Evolutionary conservation across 441 rosid genomes (phyloP).

Genomic region (Euphorbia celastroides): DNA sequence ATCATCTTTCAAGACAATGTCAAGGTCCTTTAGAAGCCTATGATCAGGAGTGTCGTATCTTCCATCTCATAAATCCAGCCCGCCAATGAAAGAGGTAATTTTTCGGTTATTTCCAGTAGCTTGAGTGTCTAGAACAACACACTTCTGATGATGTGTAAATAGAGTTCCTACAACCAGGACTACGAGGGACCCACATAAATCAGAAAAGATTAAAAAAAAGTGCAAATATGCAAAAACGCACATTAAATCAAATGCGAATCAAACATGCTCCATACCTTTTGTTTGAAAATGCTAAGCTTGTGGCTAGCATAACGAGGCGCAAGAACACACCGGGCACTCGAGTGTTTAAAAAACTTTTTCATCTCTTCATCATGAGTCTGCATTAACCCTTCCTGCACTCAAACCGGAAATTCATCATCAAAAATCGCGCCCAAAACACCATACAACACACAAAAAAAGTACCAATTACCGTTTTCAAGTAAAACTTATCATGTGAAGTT

Average conservation of each 20-base stretch:
- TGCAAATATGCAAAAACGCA: too few relatives aligned
- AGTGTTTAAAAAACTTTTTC: slow-evolving; percentile 70
- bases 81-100: slow-evolving; percentile 87
- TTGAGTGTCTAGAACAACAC: slow-evolving; percentile 85
- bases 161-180: slow-evolving; percentile 84
- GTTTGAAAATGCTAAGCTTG: slow-evolving; percentile 70
- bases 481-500: slow-evolving; percentile 69
- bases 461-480: slow-evolving; percentile 48
- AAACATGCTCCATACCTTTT: slow-evolving; percentile 39
- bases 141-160: slow-evolving; percentile 93
- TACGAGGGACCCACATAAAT: too few relatives aligned
- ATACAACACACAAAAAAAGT: neutral
- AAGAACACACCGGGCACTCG: slow-evolving; percentile 73
- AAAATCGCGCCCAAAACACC: too few relatives aligned
- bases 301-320: slow-evolving; percentile 79
- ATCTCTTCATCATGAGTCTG: slow-evolving; percentile 89
- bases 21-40: slow-evolving; percentile 61
- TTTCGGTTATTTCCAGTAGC: slow-evolving; percentile 68
- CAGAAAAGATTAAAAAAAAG: too few relatives aligned
- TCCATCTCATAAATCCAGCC: slow-evolving; percentile 90
- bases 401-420: neutral
- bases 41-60: slow-evolving; percentile 93
- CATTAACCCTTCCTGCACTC: slow-evolving; percentile 71
- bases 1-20: slow-evolving; percentile 65
- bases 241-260: too few relatives aligned